phyloP scores from a whole-genome alignment of 139 green algal genomes.

The Bryopsis sp. region DNA sequence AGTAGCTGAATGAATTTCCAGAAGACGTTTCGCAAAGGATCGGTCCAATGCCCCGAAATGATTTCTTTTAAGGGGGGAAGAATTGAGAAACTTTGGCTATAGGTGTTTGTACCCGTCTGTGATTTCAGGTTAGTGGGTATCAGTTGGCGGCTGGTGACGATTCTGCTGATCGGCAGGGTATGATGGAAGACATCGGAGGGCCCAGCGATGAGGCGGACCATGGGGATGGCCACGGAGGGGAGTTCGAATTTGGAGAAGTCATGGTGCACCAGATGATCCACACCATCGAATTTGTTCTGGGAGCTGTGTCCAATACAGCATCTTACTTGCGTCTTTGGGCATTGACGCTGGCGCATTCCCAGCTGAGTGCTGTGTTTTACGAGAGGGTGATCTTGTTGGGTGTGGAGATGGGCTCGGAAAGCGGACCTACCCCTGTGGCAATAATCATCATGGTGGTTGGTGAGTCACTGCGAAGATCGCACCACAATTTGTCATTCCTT shows the following conservation, averaged over 20 bases:
- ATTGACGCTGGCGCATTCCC: conserved; percentile 88
- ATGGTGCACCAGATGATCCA: conserved; percentile 93
- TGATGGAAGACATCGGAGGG: not conserved
- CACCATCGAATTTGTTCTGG: conserved; percentile 99
- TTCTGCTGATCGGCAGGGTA: conserved; percentile 2
- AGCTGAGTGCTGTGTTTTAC: conserved; percentile 88
- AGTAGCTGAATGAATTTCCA: no score
- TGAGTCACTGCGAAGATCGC: conserved; percentile 19
- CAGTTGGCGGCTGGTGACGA: not conserved
- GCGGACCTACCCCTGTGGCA: not conserved
- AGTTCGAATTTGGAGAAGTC: conserved; percentile 86
- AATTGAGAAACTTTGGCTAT: conserved; percentile 8
- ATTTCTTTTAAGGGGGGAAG: no score
- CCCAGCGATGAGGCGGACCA: conserved; percentile 17
- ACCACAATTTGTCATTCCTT: no score
- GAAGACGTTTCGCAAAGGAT: no score
- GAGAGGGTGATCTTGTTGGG: conserved; percentile 83
- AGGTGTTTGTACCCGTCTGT: conserved; percentile 5
- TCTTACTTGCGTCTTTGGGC: conserved; percentile 98
- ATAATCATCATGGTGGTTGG: conserved; percentile 49
- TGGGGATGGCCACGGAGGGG: conserved; percentile 56
- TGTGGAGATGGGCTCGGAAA: conserved; percentile 15
- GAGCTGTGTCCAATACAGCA: conserved; percentile 96
- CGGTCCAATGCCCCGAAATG: no score
- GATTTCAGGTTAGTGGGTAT: not conserved